phyloP scores from a whole-genome alignment of 106 monocot species.

The Gastrodia elata region DNA sequence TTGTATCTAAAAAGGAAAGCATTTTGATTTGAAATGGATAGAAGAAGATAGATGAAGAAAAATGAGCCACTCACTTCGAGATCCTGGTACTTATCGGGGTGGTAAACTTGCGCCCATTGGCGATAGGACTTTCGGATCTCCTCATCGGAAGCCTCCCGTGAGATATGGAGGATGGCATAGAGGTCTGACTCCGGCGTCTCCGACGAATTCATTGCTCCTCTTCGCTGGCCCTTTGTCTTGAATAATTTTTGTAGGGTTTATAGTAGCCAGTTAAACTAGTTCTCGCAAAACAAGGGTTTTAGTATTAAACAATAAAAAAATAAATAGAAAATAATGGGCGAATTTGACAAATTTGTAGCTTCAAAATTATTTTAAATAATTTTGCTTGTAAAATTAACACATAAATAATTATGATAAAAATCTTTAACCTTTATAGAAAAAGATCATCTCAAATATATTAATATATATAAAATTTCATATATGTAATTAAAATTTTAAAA shows the following conservation, averaged over 20 bases:
- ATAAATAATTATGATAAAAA: too few species aligned
- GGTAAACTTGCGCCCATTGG: slow-evolving; percentile 87
- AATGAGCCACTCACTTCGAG: slow-evolving; percentile 29
- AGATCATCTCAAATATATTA: too few species aligned
- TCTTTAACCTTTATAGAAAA: too few species aligned
- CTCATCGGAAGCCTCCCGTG: slow-evolving; percentile 77
- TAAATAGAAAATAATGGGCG: too few species aligned
- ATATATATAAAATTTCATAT: too few species aligned
- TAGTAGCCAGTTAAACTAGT: not conserved
- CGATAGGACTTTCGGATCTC: slow-evolving; percentile 82
- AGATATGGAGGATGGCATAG: slow-evolving; percentile 72
- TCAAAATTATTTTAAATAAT: too few species aligned
- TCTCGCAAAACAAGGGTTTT: not conserved
- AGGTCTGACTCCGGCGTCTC: slow-evolving; percentile 38
- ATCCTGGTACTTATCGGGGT: slow-evolving; percentile 84
- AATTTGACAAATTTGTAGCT: too few species aligned
- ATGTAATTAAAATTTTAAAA: too few species aligned
- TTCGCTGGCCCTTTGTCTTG: not conserved
- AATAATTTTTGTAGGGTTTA: slow-evolving; percentile 7
- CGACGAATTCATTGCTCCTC: slow-evolving; percentile 11
- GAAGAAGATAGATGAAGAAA: not conserved
- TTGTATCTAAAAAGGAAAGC: not conserved
- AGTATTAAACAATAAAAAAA: too few species aligned
- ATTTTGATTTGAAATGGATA: not conserved
- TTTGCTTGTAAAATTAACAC: too few species aligned